Evolutionary conservation across 306 rosid species (phyloP), one percentile per base, ranked within the genome.

Genomic region (Dalbergia cochinchinensis): DNA sequence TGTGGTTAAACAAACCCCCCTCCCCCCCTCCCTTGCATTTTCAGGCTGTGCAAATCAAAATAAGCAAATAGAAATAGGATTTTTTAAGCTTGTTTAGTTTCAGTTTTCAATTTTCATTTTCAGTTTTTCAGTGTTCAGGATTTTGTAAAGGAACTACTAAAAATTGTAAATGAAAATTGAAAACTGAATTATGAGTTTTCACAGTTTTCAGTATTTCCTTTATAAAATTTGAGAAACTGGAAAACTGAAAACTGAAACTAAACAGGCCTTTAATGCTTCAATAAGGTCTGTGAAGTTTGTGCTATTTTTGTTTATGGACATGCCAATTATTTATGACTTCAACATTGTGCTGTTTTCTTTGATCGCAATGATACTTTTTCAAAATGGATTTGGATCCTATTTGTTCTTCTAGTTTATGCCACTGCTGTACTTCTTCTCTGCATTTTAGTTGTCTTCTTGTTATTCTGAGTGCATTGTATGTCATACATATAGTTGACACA

Each of bases 251-350:
- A 20, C 1, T 20, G 22, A 20, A 20, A 20, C 22, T 20, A 20
- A 20, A 20, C 22, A 20, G 22, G 22, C 22, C 22, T 20, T 20
- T 20, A 20, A 20, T 20, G 1, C 22, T 20, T 20, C 42, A n/a
- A 45, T 66, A 20, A 34, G 47, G 84, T 57, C 19, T 18, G 54
- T 16, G 47, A 41, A 8, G 41, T 20, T 20, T 20, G 22, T 20
- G 22, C 22, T 20, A 20, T 14, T 48, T 2, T 42, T 71, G 62
- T 72, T 72, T 41, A 59, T 78, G 71, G 53, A 55, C 55, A 57
- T 59, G 81, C 13, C 73, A 53, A 42, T 74, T 48, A 15, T 45
- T 8, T 41, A 33, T 70, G 60, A 57, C 42, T 48, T 72, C 18
- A 58, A 45, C 18, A 59, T 22, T 57, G 58, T 33, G 64, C 63